Conservation (phyloP, 331 rosid species). For the Stylosanthes scabra region DNA sequence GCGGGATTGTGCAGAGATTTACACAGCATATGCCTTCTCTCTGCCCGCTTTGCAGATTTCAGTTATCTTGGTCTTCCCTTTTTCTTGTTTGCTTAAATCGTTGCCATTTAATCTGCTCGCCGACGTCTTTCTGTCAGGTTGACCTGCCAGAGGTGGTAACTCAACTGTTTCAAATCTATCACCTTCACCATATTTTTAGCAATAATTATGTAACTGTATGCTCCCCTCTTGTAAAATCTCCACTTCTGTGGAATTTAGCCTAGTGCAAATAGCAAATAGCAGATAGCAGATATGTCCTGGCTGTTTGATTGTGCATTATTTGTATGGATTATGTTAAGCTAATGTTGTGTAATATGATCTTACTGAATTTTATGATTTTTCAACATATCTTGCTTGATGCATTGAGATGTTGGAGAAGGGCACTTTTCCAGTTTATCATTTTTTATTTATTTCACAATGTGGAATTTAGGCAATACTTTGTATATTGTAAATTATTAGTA, state of each 20-base stretch:
- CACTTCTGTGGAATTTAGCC: constrained; percentile 46
- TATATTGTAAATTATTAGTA: background rate
- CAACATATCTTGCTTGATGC: constrained; percentile 17
- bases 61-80: constrained; percentile 40
- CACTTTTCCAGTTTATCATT: background rate
- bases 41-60: constrained; percentile 54
- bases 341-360: constrained; percentile 56
- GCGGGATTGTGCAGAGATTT: constrained; percentile 72
- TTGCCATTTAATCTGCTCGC: constrained; percentile 60
- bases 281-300: constrained; percentile 54
- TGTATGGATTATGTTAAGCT: constrained; percentile 54
- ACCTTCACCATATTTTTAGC: constrained; percentile 44
- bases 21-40: constrained; percentile 53
- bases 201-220: constrained; percentile 51
- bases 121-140: constrained; percentile 48
- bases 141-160: constrained; percentile 86
- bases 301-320: constrained; percentile 56
- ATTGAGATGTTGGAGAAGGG: background rate
- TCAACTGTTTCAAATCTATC: constrained; percentile 50
- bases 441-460: background rate
- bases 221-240: constrained; percentile 47
- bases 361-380: constrained; percentile 44
- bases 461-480: background rate
- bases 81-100: constrained; percentile 50
- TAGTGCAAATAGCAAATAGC: constrained; percentile 41